Conservation (phyloP, 2,329 filamentous ascomycete species). For the Karstenula rhodostoma region DNA sequence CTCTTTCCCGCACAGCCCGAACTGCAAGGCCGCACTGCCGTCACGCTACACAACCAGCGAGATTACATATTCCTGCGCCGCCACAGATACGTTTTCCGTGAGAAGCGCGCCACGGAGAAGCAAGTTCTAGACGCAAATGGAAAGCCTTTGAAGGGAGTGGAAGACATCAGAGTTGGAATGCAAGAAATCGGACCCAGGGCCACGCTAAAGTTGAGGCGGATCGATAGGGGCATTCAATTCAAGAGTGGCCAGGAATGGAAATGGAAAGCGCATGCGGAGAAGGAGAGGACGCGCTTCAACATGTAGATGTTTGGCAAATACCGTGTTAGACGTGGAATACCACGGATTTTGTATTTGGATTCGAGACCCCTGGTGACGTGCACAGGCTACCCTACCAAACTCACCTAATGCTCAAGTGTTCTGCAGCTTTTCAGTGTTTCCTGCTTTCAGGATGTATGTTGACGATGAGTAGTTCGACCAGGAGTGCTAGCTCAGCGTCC, state of each 20-base stretch:
- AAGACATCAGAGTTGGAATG: constrained; percentile 83
- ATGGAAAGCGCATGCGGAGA: constrained; percentile 96
- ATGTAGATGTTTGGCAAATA: constrained; percentile 61
- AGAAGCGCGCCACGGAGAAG: constrained; percentile 88
- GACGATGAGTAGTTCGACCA: too few species aligned
- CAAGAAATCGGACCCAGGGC: constrained; percentile 83
- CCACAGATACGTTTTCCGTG: constrained; percentile 91
- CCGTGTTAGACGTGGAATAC: neutral
- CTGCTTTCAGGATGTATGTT: too few species aligned
- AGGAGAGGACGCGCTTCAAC: constrained; percentile 91
- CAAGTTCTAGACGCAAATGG: constrained; percentile 82
- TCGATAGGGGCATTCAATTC: constrained; percentile 87
- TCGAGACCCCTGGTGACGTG: neutral
- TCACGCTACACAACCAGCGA: constrained; percentile 92
- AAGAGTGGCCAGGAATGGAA: constrained; percentile 87
- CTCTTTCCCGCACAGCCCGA: constrained; percentile 85
- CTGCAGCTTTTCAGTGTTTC: too few species aligned
- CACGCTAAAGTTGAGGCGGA: constrained; percentile 85
- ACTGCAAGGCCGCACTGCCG: constrained; percentile 83
- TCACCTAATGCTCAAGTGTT: too few species aligned
- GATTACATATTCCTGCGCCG: constrained; percentile 94
- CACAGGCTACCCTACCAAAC: neutral
- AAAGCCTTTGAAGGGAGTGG: constrained; percentile 81
- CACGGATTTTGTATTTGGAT: neutral
- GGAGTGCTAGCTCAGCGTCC: too few species aligned